phyloP scores from a whole-genome alignment of 148 eudicot genomes.

The Dysphania ambrosioides region DNA sequence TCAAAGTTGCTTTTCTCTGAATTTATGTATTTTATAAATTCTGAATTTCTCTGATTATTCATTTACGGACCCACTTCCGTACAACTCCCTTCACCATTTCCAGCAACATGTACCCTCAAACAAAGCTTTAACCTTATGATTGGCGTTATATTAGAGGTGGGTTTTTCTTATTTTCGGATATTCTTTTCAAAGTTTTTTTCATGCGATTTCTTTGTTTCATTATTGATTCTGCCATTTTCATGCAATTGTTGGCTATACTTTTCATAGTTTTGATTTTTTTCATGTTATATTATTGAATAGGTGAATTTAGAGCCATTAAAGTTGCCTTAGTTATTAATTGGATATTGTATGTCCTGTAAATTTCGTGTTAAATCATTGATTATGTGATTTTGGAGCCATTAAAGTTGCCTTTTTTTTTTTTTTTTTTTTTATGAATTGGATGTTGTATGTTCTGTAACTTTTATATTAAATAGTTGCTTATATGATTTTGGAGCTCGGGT shows the following conservation, averaged over 20 bases:
- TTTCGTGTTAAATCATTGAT: not conserved
- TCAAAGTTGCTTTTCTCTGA: constrained; percentile 22
- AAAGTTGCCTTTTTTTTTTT: not conserved
- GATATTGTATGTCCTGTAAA: not conserved
- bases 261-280: too few relatives aligned
- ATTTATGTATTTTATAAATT: constrained; percentile 24
- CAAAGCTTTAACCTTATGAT: constrained; percentile 61
- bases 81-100: constrained; percentile 57
- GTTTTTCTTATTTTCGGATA: not conserved
- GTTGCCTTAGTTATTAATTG: not conserved
- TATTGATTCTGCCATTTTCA: constrained; percentile 14
- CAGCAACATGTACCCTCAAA: constrained; percentile 53
- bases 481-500: not conserved
- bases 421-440: too few relatives aligned
- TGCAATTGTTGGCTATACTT: not conserved
- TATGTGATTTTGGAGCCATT: constrained; percentile 10
- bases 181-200: not conserved
- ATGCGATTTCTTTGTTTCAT: not conserved
- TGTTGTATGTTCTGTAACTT: not conserved
- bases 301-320: constrained; percentile 7
- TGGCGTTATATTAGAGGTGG: constrained; percentile 84
- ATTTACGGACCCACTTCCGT: constrained; percentile 25
- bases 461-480: not conserved
- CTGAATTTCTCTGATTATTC: constrained; percentile 25
- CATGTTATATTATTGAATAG: constrained; percentile 11